These are phyloP conservation scores for Bacterosira constricta DNA, from an alignment of 108 stramenopile genomes.

Conservation along the genomic window DNA sequence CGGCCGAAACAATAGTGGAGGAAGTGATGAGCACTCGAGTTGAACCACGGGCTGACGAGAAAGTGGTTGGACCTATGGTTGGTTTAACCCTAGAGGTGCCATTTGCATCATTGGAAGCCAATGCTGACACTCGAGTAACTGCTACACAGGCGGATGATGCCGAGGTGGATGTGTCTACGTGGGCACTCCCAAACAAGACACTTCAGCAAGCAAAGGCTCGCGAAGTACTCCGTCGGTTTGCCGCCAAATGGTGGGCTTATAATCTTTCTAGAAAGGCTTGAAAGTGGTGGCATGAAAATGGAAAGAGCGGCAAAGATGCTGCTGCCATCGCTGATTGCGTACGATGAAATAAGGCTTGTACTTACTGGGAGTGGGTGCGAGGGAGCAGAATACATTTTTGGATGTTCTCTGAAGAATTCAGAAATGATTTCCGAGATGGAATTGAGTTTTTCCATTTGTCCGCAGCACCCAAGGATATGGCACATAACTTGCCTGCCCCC, in stretches of 20 bases:
- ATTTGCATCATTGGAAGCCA: background rate
- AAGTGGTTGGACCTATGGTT: too few species aligned
- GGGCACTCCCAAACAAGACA: constrained; percentile 7
- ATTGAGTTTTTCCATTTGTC: background rate
- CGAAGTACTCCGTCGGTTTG: background rate
- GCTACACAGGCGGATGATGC: constrained; percentile 17
- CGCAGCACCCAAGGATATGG: background rate
- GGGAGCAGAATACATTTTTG: constrained; percentile 7
- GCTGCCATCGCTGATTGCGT: background rate
- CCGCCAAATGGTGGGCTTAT: background rate
- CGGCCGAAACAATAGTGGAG: too few species aligned
- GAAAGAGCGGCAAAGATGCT: background rate
- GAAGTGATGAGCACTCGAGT: too few species aligned
- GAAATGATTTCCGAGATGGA: background rate
- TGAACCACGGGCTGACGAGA: too few species aligned
- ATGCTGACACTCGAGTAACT: background rate
- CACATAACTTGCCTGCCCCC: background rate
- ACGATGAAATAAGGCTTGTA: background rate
- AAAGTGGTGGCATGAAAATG: background rate
- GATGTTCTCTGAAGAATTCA: background rate
- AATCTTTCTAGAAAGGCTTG: background rate
- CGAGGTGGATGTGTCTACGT: background rate
- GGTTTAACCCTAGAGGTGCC: constrained; percentile 1
- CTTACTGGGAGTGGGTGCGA: constrained; percentile 5
- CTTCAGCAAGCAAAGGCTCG: background rate